Base-by-base conservation (phyloP, 2,329 filamentous ascomycete species). In the Trichoderma arundinaceum region DNA sequence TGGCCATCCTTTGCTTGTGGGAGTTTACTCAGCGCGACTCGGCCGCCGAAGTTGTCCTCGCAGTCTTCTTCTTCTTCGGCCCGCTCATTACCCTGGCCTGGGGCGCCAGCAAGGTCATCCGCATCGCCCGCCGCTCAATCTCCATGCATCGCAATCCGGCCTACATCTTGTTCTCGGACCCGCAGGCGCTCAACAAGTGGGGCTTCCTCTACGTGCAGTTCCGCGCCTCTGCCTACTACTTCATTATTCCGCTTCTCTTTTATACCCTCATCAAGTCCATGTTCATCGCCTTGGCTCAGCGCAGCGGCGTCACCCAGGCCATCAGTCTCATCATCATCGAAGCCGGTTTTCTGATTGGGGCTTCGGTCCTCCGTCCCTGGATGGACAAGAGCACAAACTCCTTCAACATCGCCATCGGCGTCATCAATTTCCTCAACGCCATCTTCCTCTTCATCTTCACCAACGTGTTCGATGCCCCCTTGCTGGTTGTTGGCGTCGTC, bases 361-460 rank as follows among this genome's bases (percentile, higher is more conserved):
- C 92, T 64, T 90, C 88, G 67, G 89, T 96, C 62, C 81, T 97
- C 71, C 89, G 92, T 67, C 94, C 94, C 17, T 98, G 92, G 90
- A 98, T 98, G 94, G 94, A 97, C 84, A 97, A 97, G 87, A 94
- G 94, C 81, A 97, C 92, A 68, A 98, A 97, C 78, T 89, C 90
- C 54, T 96, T 97, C 85, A 97, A 97, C 81, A 97, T 98, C 74
- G 87, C 92, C 67, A 97, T 97, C 73, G 90, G 88, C 68, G 90
- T 88, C 52, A 84, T 97, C 78, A 97, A 97, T 83, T 96, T 97
- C 77, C 77, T 97, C 73, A 96, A 95, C 79, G 86, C 90, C 64
- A 89, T 97, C 76, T 96, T 96, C 82, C 82, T 97, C 39, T 83
- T 98, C 64, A 87, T 97, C 72, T 97, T 97, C 81, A 92, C 92